Conservation (phyloP, 2,329 filamentous ascomycete species). For the Microdochium trichocladiopsis region DNA sequence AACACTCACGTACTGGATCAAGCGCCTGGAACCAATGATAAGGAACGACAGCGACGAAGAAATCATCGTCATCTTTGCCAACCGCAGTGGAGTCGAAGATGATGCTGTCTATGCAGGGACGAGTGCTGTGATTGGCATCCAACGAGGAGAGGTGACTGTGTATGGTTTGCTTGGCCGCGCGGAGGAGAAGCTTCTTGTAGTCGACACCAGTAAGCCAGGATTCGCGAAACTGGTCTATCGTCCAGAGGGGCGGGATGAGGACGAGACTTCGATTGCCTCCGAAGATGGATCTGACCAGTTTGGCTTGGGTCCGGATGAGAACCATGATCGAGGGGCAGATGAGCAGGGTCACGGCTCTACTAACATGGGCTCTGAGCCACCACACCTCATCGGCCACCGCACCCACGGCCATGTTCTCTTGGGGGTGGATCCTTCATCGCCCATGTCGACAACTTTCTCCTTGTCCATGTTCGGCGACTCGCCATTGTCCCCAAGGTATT, state of each 20-base stretch:
- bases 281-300: not conserved
- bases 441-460: not conserved
- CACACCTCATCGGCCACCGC: not conserved
- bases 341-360: not conserved
- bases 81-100: slow-evolving; percentile 61
- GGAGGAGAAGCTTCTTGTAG: slow-evolving; percentile 59
- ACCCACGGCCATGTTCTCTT: slow-evolving; percentile 1
- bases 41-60: slow-evolving; percentile 44
- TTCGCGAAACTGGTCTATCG: slow-evolving; percentile 36
- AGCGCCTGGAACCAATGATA: slow-evolving; percentile 60
- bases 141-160: slow-evolving; percentile 56
- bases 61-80: slow-evolving; percentile 63
- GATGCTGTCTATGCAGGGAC: slow-evolving; percentile 66
- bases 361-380: not conserved
- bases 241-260: slow-evolving; percentile 5
- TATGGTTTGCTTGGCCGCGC: slow-evolving; percentile 67
- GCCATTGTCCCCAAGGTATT: slow-evolving; percentile 3
- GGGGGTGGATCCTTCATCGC: not conserved
- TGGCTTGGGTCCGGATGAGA: not conserved
- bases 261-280: not conserved
- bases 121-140: slow-evolving; percentile 62
- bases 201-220: slow-evolving; percentile 48
- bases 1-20: slow-evolving; percentile 69
- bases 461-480: slow-evolving; percentile 1
- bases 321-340: not conserved